Conservation (phyloP, 2,329 filamentous ascomycete species). For the Cryphonectria naterciae region DNA sequence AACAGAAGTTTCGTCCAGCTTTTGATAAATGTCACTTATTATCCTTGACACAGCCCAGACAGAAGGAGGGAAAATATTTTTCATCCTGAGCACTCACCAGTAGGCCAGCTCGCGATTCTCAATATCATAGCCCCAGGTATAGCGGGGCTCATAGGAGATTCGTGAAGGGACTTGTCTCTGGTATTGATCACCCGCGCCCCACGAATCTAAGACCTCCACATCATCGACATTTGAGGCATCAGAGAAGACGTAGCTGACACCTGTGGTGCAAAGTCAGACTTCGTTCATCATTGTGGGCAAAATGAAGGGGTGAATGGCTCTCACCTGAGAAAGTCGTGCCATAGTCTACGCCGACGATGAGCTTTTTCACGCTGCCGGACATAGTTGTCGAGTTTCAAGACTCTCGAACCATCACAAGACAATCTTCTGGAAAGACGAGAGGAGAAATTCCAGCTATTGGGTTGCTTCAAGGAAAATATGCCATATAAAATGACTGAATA, state of each 20-base stretch:
- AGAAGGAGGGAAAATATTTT: neutral
- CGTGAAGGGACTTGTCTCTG: conserved; percentile 16
- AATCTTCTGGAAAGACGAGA: neutral
- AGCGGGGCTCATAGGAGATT: conserved; percentile 2
- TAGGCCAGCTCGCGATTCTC: conserved; percentile 7
- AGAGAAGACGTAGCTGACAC: conserved; percentile 17
- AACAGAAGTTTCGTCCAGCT: conserved; percentile 15
- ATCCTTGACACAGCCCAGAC: neutral
- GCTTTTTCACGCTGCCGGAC: conserved; percentile 8
- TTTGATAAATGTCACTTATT: neutral
- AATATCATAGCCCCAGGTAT: conserved; percentile 12
- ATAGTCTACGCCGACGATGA: conserved; percentile 11
- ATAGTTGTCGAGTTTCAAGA: neutral
- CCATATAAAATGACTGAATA: neutral
- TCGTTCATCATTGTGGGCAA: neutral
- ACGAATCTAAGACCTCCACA: conserved; percentile 11
- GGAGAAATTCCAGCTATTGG: neutral
- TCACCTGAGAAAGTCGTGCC: conserved; percentile 14
- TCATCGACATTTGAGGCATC: conserved; percentile 6
- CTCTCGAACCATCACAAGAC: neutral
- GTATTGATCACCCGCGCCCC: conserved; percentile 4
- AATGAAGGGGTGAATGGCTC: neutral
- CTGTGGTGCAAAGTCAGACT: neutral
- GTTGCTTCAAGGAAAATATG: neutral
- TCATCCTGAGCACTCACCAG: neutral